Evolutionary conservation across 352 stramenopile genomes (phyloP), one percentile per base, ranked within the genome.

Genomic region (Phytophthora palmivora): DNA sequence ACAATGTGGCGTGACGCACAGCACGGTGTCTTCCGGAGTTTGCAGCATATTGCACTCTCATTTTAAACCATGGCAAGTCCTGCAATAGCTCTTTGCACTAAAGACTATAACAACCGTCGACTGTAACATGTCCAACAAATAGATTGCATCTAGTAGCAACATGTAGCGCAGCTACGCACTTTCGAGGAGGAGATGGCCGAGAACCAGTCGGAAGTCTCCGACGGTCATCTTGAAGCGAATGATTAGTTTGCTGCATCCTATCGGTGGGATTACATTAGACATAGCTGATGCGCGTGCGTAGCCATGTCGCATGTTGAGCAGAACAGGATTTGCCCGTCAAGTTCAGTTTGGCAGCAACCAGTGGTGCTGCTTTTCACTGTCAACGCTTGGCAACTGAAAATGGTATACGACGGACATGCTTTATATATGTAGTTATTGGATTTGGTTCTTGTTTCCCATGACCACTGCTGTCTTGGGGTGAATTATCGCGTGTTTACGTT

Each of bases 241-340:
- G 24, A 32, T 30, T 30, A 18, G 22, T 7, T 19, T 36, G 16
- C 22, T 43, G 48, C 48, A 38, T 56, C 48, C 48, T 47, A 57
- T 47, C 49, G 34, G 33, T n/a, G 24, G n/a, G 49, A 37, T 57
- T 57, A 57, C 49, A 34, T 34, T 19, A 7, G n/a, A n/a, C n/a
- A n/a, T n/a, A 28, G 3, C 3, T 6, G 24, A 28, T 28, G 24
- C 24, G 24, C 6, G 24, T n/a, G 24, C 24, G 24, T 28, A 28
- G 24, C 24, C 24, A 6, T 3, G 24, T 28, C 24, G 24, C 24
- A 28, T 28, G 24, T 28, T 28, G 24, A 37, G 30, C 18, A n/a
- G 19, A 15, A 4, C 16, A 39, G 15, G 43, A 62, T 62, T 62
- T 48, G 42, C 44, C 24, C 2, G 42, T 46, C 14, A 44, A 44